Evolutionary conservation across 1,139 yeast genomes (phyloP), one percentile per base, ranked within the genome.

Genomic region (Maudiozyma humilis): DNA sequence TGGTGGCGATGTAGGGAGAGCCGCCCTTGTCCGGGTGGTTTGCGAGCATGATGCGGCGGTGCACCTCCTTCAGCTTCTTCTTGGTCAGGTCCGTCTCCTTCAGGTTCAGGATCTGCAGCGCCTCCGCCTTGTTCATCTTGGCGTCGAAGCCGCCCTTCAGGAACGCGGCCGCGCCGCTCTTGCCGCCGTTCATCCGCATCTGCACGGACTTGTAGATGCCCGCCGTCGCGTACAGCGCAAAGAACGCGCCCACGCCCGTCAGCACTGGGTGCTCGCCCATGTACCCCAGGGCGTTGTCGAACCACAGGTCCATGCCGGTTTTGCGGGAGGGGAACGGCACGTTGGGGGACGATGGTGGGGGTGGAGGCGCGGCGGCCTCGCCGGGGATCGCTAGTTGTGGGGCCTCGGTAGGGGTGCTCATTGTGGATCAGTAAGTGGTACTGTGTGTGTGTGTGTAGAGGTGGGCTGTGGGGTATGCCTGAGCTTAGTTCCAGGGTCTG

Each of bases 11-110:
- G 59, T 78, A 89, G 33, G 97, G 91, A 16, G 95, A 84, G 8
- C 98, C 98, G 42, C 98, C 98, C 62, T 93, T 85, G 69, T 91
- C 98, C 12, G 98, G 98, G 63, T 91, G 98, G 68, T 91, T 91
- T 41, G 89, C 78, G 63, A 91, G 72, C 96, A 91, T 88, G 69
- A 86, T 84, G 62, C 76, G 78, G 68, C 98, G 79, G 66, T 91
- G 98, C 43, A 85, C 86, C 51, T 89, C 97, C 66, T 91, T 89
- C 60, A 91, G 73, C 61, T 79, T 85, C 51, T 83, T 74, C 66
- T 82, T 80, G 14, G 83, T 75, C 55, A 91, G 71, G 25, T 79
- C 81, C 31, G 83, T 73, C 63, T 89, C 97, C 55, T 83, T 82
- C 57, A 91, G 69, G 59, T 85, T 87, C 55, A 91, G 75, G 35